phyloP scores from a whole-genome alignment of 352 stramenopile species.

The Phytophthora chlamydospora region DNA sequence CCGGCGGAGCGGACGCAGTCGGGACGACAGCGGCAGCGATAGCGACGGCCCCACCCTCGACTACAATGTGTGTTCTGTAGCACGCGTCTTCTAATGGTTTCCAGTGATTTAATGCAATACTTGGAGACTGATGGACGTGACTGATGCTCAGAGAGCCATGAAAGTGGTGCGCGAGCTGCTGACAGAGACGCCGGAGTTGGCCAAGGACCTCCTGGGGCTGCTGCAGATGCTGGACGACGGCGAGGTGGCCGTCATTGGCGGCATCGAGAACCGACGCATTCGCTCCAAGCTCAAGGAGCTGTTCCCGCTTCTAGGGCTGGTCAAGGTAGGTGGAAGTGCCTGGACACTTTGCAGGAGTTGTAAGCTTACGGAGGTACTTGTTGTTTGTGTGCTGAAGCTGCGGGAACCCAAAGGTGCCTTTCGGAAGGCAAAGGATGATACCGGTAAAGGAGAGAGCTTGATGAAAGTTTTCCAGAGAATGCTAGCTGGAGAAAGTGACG shows the following conservation, averaged over 20 bases:
- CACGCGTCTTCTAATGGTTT: not conserved
- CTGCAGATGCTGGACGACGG: constrained; percentile 83
- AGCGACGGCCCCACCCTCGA: constrained; percentile 19
- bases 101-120: not conserved
- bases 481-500: constrained; percentile 29
- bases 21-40: constrained; percentile 23
- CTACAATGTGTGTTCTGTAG: constrained; percentile 23
- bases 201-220: constrained; percentile 62
- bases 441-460: constrained; percentile 31
- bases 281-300: constrained; percentile 65
- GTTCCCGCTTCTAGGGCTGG: constrained; percentile 74
- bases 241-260: constrained; percentile 74
- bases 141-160: constrained; percentile 38
- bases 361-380: not conserved
- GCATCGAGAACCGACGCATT: constrained; percentile 78
- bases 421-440: constrained; percentile 13
- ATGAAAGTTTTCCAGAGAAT: constrained; percentile 62
- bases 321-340: constrained; percentile 44
- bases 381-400: constrained; percentile 29
- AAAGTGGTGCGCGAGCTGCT: constrained; percentile 62
- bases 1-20: constrained; percentile 12
- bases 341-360: not conserved
- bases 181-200: constrained; percentile 67
- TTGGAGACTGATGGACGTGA: not conserved
- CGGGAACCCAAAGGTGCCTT: constrained; percentile 62